A percentile compares a stretch with the other conserved stretches of the same genome.
Conservation (phyloP, 2,329 filamentous ascomycete species). For the Cytospora chrysosperma region DNA sequence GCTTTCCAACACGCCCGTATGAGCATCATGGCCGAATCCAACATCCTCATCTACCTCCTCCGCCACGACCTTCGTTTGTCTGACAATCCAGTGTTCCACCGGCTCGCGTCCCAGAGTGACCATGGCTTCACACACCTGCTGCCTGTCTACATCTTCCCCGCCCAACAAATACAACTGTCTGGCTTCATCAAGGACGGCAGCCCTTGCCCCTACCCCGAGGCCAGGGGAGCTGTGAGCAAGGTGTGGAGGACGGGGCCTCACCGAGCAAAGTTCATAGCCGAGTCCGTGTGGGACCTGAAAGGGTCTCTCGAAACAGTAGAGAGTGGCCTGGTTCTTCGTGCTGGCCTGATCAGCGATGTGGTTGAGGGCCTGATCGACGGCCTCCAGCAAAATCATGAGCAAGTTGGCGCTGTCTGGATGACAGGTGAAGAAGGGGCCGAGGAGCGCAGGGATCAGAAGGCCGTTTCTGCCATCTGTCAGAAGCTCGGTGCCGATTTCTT, state of each 20-base stretch:
- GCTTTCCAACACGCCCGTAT: neutral
- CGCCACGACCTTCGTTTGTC: slow-evolving; percentile 70
- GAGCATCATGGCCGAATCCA: slow-evolving; percentile 35
- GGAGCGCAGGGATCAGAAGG: slow-evolving; percentile 63
- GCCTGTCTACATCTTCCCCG: slow-evolving; percentile 67
- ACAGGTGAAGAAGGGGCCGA: slow-evolving; percentile 68
- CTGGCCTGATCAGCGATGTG: slow-evolving; percentile 61
- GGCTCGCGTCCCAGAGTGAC: slow-evolving; percentile 45
- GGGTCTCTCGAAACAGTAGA: slow-evolving; percentile 55
- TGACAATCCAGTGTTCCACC: slow-evolving; percentile 73
- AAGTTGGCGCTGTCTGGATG: slow-evolving; percentile 71
- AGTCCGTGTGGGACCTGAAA: slow-evolving; percentile 74
- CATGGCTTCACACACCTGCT: slow-evolving; percentile 67
- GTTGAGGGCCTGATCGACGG: slow-evolving; percentile 56
- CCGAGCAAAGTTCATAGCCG: slow-evolving; percentile 68
- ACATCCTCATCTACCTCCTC: slow-evolving; percentile 68
- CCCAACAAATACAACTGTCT: slow-evolving; percentile 71
- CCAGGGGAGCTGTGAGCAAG: slow-evolving; percentile 60
- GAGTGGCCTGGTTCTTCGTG: slow-evolving; percentile 63
- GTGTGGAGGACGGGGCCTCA: slow-evolving; percentile 76
- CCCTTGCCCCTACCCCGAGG: slow-evolving; percentile 66
- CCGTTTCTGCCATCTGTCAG: slow-evolving; percentile 53
- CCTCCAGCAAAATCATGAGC: slow-evolving; percentile 39
- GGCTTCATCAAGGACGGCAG: slow-evolving; percentile 62
- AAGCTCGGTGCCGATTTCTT: slow-evolving; percentile 58